Evolutionary conservation across 306 rosid species (phyloP), one percentile per base, ranked within the genome.

Genomic region (Rosa chinensis): DNA sequence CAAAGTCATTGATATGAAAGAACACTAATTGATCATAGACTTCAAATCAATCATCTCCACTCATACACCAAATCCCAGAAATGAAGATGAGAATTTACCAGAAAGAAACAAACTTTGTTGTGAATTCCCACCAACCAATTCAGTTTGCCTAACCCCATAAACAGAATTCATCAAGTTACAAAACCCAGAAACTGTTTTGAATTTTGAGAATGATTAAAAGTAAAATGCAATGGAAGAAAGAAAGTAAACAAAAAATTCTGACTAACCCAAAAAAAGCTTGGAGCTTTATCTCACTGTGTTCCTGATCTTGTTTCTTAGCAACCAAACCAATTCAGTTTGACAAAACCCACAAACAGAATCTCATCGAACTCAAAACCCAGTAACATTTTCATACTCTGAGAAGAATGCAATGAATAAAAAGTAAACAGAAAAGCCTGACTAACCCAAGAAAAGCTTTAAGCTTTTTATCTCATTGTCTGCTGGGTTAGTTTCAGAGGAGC

Each of bases 171-270:
- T 59, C 70, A 39, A 62, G 20, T 17, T 59, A 47, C 50, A 28
- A 75, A 75, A 61, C 72, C 72, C 72, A 47, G 61, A 17, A 76
- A 25, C 79, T 44, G 20, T 75, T 44, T 28, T 64, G 70, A 45
- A 50, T 37, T 75, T 21, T 25, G 25, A 75, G 53, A 74, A 64
- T 17, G 5, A 23, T 23, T 23, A 59, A 64, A 64, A 28, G 32
- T 2, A 8, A 25, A 67, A 40, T 18, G 72, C 72, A 63, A 45
- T 76, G 72, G 17, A 48, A 17, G 47, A 18, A 62, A 45, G 59
- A 20, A 61, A 75, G 45, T 39, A 59, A 58, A 44, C 28, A n/a
- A 45, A 25, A 32, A 32, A 32, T 32, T 32, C 37, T 32, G 37
- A 32, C 37, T 32, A 32, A 32, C 37, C 37, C 37, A 32, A 32